Conservation (phyloP, 148 eudicot genomes). For the Rhododendron molle region DNA sequence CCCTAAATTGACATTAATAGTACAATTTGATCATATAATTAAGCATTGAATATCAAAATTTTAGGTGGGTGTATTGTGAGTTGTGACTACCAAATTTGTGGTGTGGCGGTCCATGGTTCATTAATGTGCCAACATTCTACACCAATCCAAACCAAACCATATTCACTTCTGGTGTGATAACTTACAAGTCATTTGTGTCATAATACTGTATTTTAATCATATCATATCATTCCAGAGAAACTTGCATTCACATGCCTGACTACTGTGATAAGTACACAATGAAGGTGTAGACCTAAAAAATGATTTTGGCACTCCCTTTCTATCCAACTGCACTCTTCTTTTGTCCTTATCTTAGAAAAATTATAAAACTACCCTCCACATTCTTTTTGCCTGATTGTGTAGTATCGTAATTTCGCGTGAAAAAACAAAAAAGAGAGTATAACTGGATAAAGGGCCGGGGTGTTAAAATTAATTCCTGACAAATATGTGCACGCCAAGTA, state of each 20-base stretch:
- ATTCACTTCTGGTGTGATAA: background rate
- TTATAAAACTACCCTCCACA: background rate
- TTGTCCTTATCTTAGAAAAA: background rate
- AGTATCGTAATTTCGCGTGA: background rate
- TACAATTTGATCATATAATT: background rate
- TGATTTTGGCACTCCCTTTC: background rate
- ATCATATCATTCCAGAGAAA: background rate
- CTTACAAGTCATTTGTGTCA: background rate
- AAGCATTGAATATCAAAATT: background rate
- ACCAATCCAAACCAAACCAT: background rate
- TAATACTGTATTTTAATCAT: background rate
- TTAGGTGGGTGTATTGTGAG: background rate
- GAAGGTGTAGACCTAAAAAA: background rate
- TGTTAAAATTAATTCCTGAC: background rate
- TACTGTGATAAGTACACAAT: background rate
- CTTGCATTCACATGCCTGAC: background rate
- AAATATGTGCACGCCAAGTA: background rate
- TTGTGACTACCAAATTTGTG: background rate
- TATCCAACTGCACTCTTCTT: background rate
- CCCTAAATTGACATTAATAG: background rate
- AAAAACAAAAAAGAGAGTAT: background rate
- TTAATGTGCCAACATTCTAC: slow-evolving; percentile 1
- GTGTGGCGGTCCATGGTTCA: slow-evolving; percentile 5
- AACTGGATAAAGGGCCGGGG: background rate
- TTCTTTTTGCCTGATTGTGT: background rate